Base-by-base conservation (phyloP, 441 rosid genomes). In the Gossypium schwendimanii region DNA sequence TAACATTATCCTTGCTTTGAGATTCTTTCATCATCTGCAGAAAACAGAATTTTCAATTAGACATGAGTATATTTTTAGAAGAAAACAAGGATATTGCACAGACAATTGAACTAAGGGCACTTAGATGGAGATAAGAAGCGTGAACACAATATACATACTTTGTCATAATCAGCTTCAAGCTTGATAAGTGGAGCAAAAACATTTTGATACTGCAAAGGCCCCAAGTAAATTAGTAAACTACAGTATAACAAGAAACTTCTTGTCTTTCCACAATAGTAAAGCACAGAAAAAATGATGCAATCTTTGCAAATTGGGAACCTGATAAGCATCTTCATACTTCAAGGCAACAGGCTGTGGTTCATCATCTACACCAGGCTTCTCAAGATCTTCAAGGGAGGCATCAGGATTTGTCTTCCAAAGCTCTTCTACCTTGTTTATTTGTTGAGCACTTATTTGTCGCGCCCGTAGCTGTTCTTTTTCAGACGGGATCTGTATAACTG, bases 161-260 rank as follows among this genome's bases (percentile, higher is more conserved):
- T 93, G 84, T 93, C 98, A 85, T 96, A 96, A 81, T 96, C 99
- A 75, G 98, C 99, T 87, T 96, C 99, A 50, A 93, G 98, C 90
- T 96, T 96, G 64, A 96, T 96, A 10, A 96, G 96, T 7, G 99
- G 99, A 26, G 99, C 99, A 87, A 96, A 96, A 53, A 96, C 99
- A 84, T 96, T 96, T 93, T 93, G 98, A 86, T 93, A 93, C 99
- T 96, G 93, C 88, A 80, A 60, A 10, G 31, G 50, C 33, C 81
- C 28, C 70, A 76, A 26, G 47, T 47, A 41, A 21, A 74, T 67
- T 45, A 72, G 71, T 3, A 78, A 81, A 54, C 23, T 75, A 59
- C 41, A 24, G 28, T n/a, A 21, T 52, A 41, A 67, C 41, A 39
- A 50, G 21, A 28, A 67, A 58, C 39, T 59, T 58, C 52, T 54